Conservation (phyloP, 192 early-diverging fungal genomes). For the Powellomyces hirtus region DNA sequence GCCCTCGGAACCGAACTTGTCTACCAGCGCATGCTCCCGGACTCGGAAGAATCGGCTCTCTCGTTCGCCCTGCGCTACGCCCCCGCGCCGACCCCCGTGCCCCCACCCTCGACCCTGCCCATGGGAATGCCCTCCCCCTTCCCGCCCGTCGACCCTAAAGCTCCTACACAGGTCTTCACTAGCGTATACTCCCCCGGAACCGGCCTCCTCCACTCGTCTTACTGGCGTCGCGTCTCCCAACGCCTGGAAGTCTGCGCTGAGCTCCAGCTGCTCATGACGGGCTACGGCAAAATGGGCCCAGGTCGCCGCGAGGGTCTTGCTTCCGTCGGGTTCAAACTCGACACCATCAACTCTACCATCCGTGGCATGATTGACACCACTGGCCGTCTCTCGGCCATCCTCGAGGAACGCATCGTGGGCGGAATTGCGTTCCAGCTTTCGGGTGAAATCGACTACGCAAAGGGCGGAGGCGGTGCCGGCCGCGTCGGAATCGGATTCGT, state of each 20-base stretch:
- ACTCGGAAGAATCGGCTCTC: conserved; percentile 77
- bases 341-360: conserved; percentile 88
- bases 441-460: conserved; percentile 96
- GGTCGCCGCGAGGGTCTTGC: conserved; percentile 87
- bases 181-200: conserved; percentile 43
- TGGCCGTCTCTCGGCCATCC: conserved; percentile 80
- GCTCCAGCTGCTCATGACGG: conserved; percentile 73
- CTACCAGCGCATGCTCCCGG: conserved; percentile 79
- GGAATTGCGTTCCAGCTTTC: conserved; percentile 66
- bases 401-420: conserved; percentile 95
- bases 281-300: conserved; percentile 41
- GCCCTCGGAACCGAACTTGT: conserved; percentile 84
- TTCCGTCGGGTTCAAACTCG: conserved; percentile 96
- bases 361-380: conserved; percentile 89
- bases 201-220: conserved; percentile 72
- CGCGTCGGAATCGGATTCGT: conserved; percentile 79
- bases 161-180: conserved; percentile 52
- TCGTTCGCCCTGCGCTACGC: conserved; percentile 44
- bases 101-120: conserved; percentile 58
- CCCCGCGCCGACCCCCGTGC: conserved; percentile 39
- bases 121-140: conserved; percentile 50
- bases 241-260: conserved; percentile 93
- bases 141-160: conserved; percentile 50
- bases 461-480: conserved; percentile 56
- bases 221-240: conserved; percentile 88